Percentiles rank a stretch among this genome's conserved stretches.
phyloP scores from a whole-genome alignment of 1,139 yeast species.

The Groenewaldozyma sp. region DNA sequence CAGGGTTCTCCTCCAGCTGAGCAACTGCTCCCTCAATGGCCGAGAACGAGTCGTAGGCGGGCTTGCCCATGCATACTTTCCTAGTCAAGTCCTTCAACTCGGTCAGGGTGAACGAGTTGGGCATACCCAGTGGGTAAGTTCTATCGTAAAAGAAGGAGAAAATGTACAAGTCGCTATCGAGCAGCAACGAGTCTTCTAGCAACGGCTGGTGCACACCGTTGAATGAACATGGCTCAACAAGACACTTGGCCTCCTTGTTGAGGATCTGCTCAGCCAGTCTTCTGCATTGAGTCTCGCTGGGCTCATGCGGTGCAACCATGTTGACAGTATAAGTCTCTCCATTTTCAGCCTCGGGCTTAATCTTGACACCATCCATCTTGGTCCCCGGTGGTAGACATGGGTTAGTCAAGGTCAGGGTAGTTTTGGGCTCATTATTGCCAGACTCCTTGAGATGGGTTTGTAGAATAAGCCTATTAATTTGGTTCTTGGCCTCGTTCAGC shows the following conservation, averaged over 20 bases:
- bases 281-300: constrained; percentile 70
- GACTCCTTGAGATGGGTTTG: constrained; percentile 14
- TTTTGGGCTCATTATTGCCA: constrained; percentile 15
- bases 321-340: constrained; percentile 36
- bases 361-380: constrained; percentile 39
- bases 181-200: constrained; percentile 61
- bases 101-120: constrained; percentile 71
- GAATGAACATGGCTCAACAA: constrained; percentile 78
- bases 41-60: constrained; percentile 53
- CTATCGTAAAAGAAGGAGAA: constrained; percentile 94
- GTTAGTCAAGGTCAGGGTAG: constrained; percentile 40
- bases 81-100: constrained; percentile 77
- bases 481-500: constrained; percentile 84
- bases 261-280: constrained; percentile 70
- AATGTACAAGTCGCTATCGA: constrained; percentile 66
- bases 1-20: constrained; percentile 66
- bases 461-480: constrained; percentile 46
- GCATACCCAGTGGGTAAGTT: constrained; percentile 91
- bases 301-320: constrained; percentile 65
- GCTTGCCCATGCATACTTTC: constrained; percentile 76
- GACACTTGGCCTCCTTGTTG: constrained; percentile 74
- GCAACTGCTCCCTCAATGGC: constrained; percentile 57
- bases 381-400: constrained; percentile 86
- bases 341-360: constrained; percentile 37
- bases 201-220: constrained; percentile 97